These are phyloP conservation scores for Globisporangium camurandrum DNA, from an alignment of 352 stramenopile species.

Conservation along the genomic window DNA sequence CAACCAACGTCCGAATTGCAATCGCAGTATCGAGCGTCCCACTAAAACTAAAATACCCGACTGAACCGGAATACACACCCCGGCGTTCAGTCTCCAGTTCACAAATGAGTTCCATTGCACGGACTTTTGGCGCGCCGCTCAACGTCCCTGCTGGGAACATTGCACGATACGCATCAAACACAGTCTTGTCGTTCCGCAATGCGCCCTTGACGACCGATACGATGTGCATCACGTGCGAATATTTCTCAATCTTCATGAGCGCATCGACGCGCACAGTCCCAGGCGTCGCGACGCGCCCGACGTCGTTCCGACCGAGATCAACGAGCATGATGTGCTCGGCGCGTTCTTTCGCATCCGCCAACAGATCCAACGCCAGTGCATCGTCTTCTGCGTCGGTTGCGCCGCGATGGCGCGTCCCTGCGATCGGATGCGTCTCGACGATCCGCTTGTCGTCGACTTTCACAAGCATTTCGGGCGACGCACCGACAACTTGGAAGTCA, in stretches of 20 bases:
- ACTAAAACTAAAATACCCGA: conserved; percentile 86
- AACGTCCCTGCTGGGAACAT: conserved; percentile 86
- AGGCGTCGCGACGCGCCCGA: conserved; percentile 78
- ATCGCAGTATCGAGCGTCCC: conserved; percentile 85
- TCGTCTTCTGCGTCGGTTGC: conserved; percentile 83
- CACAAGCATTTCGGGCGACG: conserved; percentile 86
- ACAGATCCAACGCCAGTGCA: conserved; percentile 65
- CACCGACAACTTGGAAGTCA: conserved; percentile 83
- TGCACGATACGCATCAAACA: conserved; percentile 86
- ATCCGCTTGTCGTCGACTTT: conserved; percentile 81
- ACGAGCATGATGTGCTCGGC: conserved; percentile 92
- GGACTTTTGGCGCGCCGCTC: conserved; percentile 85
- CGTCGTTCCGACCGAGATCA: conserved; percentile 86
- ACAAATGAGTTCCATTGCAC: conserved; percentile 87
- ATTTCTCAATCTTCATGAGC: conserved; percentile 89
- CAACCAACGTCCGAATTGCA: conserved; percentile 83
- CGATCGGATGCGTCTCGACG: conserved; percentile 87
- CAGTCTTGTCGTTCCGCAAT: conserved; percentile 67
- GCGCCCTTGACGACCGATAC: conserved; percentile 85
- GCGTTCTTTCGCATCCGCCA: conserved; percentile 85
- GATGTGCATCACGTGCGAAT: conserved; percentile 91
- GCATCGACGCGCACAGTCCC: conserved; percentile 76
- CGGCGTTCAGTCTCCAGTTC: conserved; percentile 74
- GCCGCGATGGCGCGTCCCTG: conserved; percentile 80
- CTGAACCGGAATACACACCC: conserved; percentile 79